phyloP scores from a whole-genome alignment of 2,329 filamentous ascomycete genomes.

The Macrophomina phaseolina region DNA sequence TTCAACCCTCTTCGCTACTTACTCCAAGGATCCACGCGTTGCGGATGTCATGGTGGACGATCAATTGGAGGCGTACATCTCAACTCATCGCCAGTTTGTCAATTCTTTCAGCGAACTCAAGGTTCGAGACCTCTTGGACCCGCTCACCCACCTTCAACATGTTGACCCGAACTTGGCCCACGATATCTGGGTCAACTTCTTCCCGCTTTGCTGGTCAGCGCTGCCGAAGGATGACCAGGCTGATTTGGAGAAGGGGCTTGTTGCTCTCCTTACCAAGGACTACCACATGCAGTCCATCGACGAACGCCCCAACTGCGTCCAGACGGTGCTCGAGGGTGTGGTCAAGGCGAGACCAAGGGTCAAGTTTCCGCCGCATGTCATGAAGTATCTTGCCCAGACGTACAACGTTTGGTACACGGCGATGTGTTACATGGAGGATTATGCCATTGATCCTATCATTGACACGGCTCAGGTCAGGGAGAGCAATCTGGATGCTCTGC shows the following conservation, averaged over 20 bases:
- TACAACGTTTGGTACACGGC: conserved; percentile 99
- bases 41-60: conserved; percentile 76
- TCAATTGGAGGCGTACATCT: conserved; percentile 79
- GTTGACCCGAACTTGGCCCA: conserved; percentile 81
- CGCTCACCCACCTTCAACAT: conserved; percentile 90
- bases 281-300: conserved; percentile 95
- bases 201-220: conserved; percentile 93
- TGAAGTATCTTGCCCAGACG: conserved; percentile 92
- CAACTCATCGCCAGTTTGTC: conserved; percentile 81
- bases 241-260: conserved; percentile 89
- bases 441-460: conserved; percentile 80
- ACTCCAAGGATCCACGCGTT: conserved; percentile 71
- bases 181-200: conserved; percentile 87
- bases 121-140: conserved; percentile 86
- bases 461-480: conserved; percentile 86
- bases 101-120: conserved; percentile 83
- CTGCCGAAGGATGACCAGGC: conserved; percentile 84
- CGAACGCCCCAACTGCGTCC: conserved; percentile 92
- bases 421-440: conserved; percentile 85
- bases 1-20: conserved; percentile 74
- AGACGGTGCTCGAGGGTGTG: conserved; percentile 87
- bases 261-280: conserved; percentile 90
- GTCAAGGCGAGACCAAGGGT: conserved; percentile 84
- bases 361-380: conserved; percentile 91
- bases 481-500: conserved; percentile 93